A percentile compares a stretch with the other conserved stretches of the same genome.
Conservation (phyloP, 768 basidiomycete genomes). For the Pleurotus djamor region DNA sequence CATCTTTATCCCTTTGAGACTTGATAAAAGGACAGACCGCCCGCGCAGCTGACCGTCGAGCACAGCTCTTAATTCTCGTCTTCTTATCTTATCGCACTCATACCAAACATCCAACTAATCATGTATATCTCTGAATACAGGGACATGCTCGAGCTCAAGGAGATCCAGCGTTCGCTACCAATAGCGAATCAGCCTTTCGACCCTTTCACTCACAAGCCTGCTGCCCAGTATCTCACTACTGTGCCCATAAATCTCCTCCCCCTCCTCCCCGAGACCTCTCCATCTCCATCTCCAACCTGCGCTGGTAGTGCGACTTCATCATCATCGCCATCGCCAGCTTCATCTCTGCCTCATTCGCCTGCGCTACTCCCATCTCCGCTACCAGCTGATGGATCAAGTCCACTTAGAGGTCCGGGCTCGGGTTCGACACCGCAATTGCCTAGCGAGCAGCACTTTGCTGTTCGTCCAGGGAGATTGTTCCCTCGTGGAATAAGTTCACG, state of each 20-base stretch:
- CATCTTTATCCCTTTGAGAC: background rate
- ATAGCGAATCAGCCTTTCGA: constrained; percentile 51
- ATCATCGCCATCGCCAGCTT: background rate
- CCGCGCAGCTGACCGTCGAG: background rate
- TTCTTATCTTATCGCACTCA: background rate
- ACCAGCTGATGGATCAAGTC: background rate
- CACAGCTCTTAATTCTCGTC: background rate
- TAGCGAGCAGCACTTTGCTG: constrained; percentile 2
- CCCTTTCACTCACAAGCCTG: constrained; percentile 34
- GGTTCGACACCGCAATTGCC: background rate
- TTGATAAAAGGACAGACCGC: background rate
- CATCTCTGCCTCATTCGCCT: background rate
- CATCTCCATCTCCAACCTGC: background rate
- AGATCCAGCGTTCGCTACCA: constrained; percentile 64
- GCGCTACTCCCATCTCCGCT: background rate
- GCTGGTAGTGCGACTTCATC: background rate
- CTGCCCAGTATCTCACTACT: constrained; percentile 39
- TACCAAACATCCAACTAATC: background rate
- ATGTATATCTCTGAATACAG: constrained; percentile 24
- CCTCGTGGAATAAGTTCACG: background rate
- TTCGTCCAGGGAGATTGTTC: constrained; percentile 2
- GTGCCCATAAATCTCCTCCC: constrained; percentile 69
- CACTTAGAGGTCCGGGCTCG: background rate
- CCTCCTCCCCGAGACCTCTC: constrained; percentile 33
- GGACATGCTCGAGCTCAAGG: constrained; percentile 67